phyloP scores from a whole-genome alignment of 805 yeast genomes.

The Torulaspora franciscae region DNA sequence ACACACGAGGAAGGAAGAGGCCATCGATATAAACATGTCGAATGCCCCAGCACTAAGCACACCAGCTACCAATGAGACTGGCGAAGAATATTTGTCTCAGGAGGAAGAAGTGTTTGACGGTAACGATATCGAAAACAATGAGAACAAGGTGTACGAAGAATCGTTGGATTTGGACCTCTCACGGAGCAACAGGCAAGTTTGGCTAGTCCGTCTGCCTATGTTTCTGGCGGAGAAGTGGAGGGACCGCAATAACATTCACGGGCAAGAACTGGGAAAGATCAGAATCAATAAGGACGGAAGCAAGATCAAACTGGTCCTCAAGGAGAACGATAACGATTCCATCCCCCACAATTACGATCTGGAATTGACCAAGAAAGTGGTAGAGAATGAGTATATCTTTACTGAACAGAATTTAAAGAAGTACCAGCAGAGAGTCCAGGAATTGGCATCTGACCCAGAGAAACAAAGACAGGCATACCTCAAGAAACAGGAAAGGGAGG shows the following conservation, averaged over 20 bases:
- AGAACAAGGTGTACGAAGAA: constrained; percentile 47
- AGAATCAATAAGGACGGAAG: constrained; percentile 56
- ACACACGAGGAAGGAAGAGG: background rate
- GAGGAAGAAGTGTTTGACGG: constrained; percentile 44
- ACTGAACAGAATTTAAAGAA: constrained; percentile 75
- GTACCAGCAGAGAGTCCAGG: constrained; percentile 40
- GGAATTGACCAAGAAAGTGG: constrained; percentile 69
- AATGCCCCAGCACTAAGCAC: constrained; percentile 2
- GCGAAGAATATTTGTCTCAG: constrained; percentile 40
- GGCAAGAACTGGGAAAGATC: constrained; percentile 75
- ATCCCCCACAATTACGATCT: constrained; percentile 85
- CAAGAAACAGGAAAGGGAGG: constrained; percentile 35
- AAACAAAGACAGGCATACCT: constrained; percentile 36
- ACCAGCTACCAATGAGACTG: constrained; percentile 23
- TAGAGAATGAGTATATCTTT: constrained; percentile 80
- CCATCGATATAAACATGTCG: constrained; percentile 1
- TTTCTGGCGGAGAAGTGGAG: constrained; percentile 81
- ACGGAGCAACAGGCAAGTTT: constrained; percentile 64
- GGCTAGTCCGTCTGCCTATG: constrained; percentile 89
- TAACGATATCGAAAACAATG: constrained; percentile 40
- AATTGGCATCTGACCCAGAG: constrained; percentile 36
- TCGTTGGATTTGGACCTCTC: constrained; percentile 70
- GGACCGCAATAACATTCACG: constrained; percentile 54
- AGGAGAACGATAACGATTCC: constrained; percentile 44
- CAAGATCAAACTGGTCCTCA: constrained; percentile 52